phyloP scores from a whole-genome alignment of 495 filamentous ascomycete genomes.

The Xanthoparmelia taractica region DNA sequence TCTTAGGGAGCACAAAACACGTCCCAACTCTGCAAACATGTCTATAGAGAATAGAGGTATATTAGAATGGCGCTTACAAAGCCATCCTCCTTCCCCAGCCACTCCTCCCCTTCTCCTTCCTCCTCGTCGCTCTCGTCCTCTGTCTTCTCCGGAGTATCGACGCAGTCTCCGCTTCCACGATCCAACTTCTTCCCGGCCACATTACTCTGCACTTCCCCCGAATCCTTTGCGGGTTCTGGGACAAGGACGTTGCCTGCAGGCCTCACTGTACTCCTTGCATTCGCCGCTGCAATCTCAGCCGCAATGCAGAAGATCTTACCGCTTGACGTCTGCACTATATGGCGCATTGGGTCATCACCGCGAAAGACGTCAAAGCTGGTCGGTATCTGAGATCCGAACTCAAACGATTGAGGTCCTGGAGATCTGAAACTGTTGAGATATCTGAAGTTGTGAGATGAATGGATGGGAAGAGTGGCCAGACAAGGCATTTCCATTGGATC shows the following conservation, averaged over 20 bases:
- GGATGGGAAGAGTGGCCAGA: neutral
- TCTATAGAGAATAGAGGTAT: neutral
- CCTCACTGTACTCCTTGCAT: neutral
- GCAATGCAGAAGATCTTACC: neutral
- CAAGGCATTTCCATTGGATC: neutral
- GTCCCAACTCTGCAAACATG: too few species aligned
- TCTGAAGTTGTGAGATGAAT: neutral
- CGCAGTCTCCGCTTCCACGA: neutral
- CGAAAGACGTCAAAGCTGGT: neutral
- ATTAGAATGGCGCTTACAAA: neutral
- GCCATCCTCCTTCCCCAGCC: neutral
- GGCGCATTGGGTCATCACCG: neutral
- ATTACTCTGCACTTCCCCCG: neutral
- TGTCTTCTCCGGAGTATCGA: neutral
- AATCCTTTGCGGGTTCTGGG: neutral
- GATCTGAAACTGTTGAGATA: neutral
- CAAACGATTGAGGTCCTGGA: neutral
- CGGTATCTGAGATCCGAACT: neutral
- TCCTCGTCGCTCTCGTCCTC: neutral
- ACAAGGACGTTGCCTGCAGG: neutral
- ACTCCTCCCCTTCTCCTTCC: neutral
- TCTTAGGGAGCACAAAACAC: too few species aligned
- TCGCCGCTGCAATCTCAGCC: constrained; percentile 1
- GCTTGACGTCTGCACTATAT: neutral
- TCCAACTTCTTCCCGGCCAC: neutral